Conservation (phyloP, 202 grass and related monocot species). For the Saccharum hybrid region DNA sequence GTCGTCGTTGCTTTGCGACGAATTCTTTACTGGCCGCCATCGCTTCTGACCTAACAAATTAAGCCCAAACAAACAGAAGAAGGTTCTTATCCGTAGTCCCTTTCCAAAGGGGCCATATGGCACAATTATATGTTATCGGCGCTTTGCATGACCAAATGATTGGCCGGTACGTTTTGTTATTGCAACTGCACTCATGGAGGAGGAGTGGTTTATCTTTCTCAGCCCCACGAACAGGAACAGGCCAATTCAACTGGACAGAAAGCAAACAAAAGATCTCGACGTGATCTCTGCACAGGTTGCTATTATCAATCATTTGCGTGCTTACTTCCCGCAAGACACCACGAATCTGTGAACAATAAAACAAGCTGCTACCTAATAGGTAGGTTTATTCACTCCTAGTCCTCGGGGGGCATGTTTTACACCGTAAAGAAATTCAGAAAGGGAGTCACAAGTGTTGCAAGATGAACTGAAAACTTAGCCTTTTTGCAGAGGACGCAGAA, state of each 20-base stretch:
- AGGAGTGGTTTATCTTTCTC: constrained; percentile 38
- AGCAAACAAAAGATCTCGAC: constrained; percentile 60
- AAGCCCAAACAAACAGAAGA: constrained; percentile 50
- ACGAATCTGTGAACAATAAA: constrained; percentile 50
- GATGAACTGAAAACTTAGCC: constrained; percentile 30
- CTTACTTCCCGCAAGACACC: constrained; percentile 57
- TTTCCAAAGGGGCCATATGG: constrained; percentile 42
- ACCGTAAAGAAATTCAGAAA: constrained; percentile 18
- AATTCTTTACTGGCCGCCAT: constrained; percentile 40
- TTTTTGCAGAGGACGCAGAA: not conserved
- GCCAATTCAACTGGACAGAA: constrained; percentile 55
- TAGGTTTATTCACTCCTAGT: constrained; percentile 21
- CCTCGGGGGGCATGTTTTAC: not conserved
- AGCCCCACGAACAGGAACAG: constrained; percentile 17
- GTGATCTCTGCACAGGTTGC: constrained; percentile 51
- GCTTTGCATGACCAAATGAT: constrained; percentile 63
- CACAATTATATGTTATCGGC: constrained; percentile 44
- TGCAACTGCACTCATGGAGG: not conserved
- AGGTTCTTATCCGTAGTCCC: constrained; percentile 40
- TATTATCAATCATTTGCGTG: constrained; percentile 62
- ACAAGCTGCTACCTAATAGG: not conserved
- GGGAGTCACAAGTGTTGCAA: not conserved
- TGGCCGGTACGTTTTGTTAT: constrained; percentile 49
- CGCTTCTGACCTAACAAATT: constrained; percentile 58
- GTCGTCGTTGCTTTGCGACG: constrained; percentile 15